Base-by-base conservation (phyloP, 2,329 filamentous ascomycete species). In the Taxawa tesnikishii region DNA sequence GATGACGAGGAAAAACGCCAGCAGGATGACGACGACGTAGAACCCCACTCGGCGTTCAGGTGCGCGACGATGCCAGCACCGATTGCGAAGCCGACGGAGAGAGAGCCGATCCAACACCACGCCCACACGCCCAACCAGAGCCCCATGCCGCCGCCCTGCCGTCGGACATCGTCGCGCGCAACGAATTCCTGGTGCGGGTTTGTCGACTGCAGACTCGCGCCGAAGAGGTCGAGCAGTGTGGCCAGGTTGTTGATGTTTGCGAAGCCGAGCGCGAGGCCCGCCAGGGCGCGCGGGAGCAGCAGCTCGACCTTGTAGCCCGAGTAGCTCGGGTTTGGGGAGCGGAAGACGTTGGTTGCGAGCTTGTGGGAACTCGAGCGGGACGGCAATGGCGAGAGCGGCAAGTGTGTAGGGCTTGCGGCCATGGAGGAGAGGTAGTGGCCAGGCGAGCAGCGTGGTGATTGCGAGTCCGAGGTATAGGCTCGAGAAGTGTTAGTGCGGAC, bases 81-180 rank as follows among this genome's bases (percentile, higher is more conserved):
- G 24, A 82, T 61, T 36, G 81, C 58, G 47, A 85, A 87, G 0
- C 82, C 81, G 23, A 83, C 49, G 1, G 74, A 72, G 14, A 85
- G 63, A 14, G 79, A 82, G 5, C 75, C 78, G 44, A 82, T 73
- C 54, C 73, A 81, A 49, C 78, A 82, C 73, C 77, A 87, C 0
- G 77, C 76, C 79, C 80, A 85, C 33, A 81, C 65, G 2, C 79
- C 78, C 7, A 84, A 63, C 82, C 81, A 87, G n/a, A 81, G 60
- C 0, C 82, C 82, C 60, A 85, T 76, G 0, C 82, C 81, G 9
- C 81, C 79, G 6, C 82, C 82, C 46, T 84, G 78, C 25, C 80
- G 66, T 33, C 81, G 70, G 12, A 80, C 70, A 51, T 85, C 81
- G 43, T 71, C 72, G 9, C 67, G 56, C 36, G 77, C 68, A 1